Evolutionary conservation across 2,329 filamentous ascomycete genomes (phyloP).

Genomic region (Tolypocladium guangdongense): DNA sequence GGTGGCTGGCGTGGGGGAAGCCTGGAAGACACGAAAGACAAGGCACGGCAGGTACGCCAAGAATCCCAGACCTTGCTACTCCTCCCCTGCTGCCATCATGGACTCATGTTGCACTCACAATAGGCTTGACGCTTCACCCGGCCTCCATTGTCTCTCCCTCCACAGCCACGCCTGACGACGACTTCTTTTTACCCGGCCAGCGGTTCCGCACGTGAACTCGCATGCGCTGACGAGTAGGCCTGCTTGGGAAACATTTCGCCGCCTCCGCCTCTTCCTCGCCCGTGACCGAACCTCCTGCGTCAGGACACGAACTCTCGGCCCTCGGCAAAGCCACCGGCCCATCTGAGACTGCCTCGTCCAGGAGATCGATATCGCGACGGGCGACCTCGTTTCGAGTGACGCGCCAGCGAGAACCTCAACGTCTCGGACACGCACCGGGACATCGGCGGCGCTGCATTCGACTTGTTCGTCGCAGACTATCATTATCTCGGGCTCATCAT

Average conservation of each 20-base stretch:
- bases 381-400: conserved; percentile 26
- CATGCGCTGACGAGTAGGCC: neutral
- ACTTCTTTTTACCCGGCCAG: neutral
- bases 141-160: neutral
- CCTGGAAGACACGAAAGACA: too few relatives aligned
- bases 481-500: too few relatives aligned
- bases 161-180: neutral
- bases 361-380: conserved; percentile 24
- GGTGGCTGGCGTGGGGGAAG: too few relatives aligned
- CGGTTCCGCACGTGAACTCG: neutral
- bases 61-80: neutral
- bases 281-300: too few relatives aligned
- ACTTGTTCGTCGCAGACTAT: too few relatives aligned
- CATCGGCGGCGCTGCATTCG: conserved; percentile 8
- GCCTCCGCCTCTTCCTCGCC: too few relatives aligned
- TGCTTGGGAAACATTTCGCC: too few relatives aligned
- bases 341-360: conserved; percentile 20
- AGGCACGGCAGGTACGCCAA: neutral
- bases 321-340: conserved; percentile 1
- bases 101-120: too few relatives aligned
- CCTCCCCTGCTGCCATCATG: too few relatives aligned
- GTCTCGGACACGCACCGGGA: conserved; percentile 8
- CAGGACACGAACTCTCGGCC: conserved; percentile 23
- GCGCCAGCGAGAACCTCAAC: conserved; percentile 16
- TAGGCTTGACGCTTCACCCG: neutral